phyloP scores from a whole-genome alignment of 495 filamentous ascomycete species.

The Clavariopsis aquatica region DNA sequence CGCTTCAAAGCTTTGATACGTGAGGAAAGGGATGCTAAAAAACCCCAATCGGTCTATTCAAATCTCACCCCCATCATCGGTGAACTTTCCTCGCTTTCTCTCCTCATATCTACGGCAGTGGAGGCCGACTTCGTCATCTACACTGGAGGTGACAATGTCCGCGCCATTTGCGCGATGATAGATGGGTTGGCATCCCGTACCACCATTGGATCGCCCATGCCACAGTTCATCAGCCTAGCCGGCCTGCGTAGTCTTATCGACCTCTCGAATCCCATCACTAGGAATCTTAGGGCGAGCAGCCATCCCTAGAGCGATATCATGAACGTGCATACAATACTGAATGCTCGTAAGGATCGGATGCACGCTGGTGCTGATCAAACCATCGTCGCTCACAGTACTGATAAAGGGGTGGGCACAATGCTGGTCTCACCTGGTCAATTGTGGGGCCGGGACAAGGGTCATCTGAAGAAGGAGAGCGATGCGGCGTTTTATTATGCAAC shows the following conservation, averaged over 20 bases:
- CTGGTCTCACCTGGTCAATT: slow-evolving; percentile 32
- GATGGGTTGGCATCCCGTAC: slow-evolving; percentile 30
- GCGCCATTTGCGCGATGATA: slow-evolving; percentile 35
- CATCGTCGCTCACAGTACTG: slow-evolving; percentile 32
- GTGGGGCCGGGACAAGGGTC: slow-evolving; percentile 34
- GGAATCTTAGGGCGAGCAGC: slow-evolving; percentile 26
- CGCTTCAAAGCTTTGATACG: slow-evolving; percentile 34
- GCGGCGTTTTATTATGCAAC: slow-evolving; percentile 33
- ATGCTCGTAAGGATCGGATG: slow-evolving; percentile 29
- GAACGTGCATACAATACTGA: slow-evolving; percentile 30
- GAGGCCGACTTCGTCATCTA: slow-evolving; percentile 37
- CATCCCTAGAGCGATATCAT: slow-evolving; percentile 35
- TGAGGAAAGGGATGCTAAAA: slow-evolving; percentile 32
- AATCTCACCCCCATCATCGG: slow-evolving; percentile 35
- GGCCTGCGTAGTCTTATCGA: slow-evolving; percentile 33
- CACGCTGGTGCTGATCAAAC: slow-evolving; percentile 31
- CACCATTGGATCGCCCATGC: slow-evolving; percentile 32
- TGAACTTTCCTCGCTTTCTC: slow-evolving; percentile 32
- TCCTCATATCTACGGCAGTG: slow-evolving; percentile 33
- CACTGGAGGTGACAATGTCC: slow-evolving; percentile 29
- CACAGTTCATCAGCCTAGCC: slow-evolving; percentile 36
- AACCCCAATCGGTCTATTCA: slow-evolving; percentile 36
- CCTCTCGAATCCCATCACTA: slow-evolving; percentile 31
- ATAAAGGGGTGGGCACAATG: slow-evolving; percentile 32
- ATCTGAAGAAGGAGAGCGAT: slow-evolving; percentile 35